phyloP scores from a whole-genome alignment of 495 filamentous ascomycete genomes.

The Neurospora sp. region DNA sequence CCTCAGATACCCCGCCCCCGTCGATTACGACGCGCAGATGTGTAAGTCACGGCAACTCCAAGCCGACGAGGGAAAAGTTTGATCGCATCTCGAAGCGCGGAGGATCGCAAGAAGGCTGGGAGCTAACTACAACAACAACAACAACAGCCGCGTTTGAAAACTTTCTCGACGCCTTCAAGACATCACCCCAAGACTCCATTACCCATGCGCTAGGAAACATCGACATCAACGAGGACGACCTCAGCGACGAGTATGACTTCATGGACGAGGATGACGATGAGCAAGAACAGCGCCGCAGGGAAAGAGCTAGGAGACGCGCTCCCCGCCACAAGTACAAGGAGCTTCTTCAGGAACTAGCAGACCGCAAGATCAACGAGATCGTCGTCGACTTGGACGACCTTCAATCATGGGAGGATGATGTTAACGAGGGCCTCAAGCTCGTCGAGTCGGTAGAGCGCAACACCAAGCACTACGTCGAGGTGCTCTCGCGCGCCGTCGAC shows the following conservation, averaged over 20 bases:
- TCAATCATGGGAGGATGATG: constrained; percentile 58
- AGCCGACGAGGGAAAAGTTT: neutral
- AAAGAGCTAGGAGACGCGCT: constrained; percentile 34
- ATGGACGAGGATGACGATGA: constrained; percentile 77
- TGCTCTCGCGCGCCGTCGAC: constrained; percentile 82
- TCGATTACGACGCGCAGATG: constrained; percentile 81
- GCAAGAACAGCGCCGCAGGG: constrained; percentile 34
- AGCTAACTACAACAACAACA: constrained; percentile 18
- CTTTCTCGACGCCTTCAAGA: constrained; percentile 85
- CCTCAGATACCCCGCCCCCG: constrained; percentile 58
- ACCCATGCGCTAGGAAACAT: constrained; percentile 72
- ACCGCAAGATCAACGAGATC: constrained; percentile 63
- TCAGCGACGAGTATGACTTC: constrained; percentile 92
- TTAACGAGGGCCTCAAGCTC: constrained; percentile 62
- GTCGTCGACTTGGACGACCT: constrained; percentile 87
- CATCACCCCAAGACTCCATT: constrained; percentile 60
- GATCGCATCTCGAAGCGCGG: neutral
- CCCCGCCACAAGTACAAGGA: constrained; percentile 84
- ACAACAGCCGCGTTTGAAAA: constrained; percentile 62
- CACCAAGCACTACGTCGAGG: constrained; percentile 89
- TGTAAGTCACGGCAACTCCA: constrained; percentile 33
- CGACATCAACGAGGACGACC: constrained; percentile 75
- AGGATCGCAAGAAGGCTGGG: neutral
- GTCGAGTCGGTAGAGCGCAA: constrained; percentile 81
- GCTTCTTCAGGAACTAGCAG: constrained; percentile 76